phyloP scores from a whole-genome alignment of 371 early-diverging fungal species.

The Coemansia sp. region DNA sequence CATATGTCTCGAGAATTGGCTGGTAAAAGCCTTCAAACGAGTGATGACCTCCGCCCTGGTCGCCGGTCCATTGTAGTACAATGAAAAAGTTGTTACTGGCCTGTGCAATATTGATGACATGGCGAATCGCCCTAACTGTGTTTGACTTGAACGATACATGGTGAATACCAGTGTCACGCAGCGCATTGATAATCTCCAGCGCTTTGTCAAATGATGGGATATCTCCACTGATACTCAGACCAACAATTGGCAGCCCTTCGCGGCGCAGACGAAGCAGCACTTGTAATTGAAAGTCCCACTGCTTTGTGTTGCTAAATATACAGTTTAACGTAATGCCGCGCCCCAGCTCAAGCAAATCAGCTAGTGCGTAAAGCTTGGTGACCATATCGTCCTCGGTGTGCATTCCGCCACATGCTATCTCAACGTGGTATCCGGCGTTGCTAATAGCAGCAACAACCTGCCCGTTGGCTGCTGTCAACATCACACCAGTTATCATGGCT shows the following conservation, averaged over 20 bases:
- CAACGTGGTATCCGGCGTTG: conserved; percentile 92
- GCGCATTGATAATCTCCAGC: conserved; percentile 72
- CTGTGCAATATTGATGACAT: conserved; percentile 84
- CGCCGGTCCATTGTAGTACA: conserved; percentile 94
- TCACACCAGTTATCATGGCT: conserved; percentile 53
- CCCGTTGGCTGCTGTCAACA: conserved; percentile 33
- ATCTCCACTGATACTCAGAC: conserved; percentile 63
- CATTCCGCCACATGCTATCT: conserved; percentile 91
- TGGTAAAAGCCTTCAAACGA: conserved; percentile 91
- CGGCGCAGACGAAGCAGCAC: conserved; percentile 81
- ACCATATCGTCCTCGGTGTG: conserved; percentile 76
- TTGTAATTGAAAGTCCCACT: not conserved
- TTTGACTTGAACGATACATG: conserved; percentile 95
- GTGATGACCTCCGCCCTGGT: conserved; percentile 94
- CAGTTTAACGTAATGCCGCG: conserved; percentile 89
- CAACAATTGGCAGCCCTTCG: conserved; percentile 88
- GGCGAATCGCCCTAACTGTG: conserved; percentile 76
- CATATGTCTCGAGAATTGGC: conserved; percentile 90
- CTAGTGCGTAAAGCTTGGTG: conserved; percentile 73
- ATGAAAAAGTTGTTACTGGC: conserved; percentile 84
- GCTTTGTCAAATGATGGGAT: conserved; percentile 88
- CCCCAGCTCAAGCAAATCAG: conserved; percentile 66
- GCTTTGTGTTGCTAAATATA: conserved; percentile 33
- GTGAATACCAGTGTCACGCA: conserved; percentile 77
- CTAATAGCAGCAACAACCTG: conserved; percentile 68